Percentiles rank a stretch among this genome's conserved stretches.
These are phyloP conservation scores for Drechslerella dactyloides DNA, from an alignment of 2,329 filamentous ascomycete genomes.

Conservation along the genomic window DNA sequence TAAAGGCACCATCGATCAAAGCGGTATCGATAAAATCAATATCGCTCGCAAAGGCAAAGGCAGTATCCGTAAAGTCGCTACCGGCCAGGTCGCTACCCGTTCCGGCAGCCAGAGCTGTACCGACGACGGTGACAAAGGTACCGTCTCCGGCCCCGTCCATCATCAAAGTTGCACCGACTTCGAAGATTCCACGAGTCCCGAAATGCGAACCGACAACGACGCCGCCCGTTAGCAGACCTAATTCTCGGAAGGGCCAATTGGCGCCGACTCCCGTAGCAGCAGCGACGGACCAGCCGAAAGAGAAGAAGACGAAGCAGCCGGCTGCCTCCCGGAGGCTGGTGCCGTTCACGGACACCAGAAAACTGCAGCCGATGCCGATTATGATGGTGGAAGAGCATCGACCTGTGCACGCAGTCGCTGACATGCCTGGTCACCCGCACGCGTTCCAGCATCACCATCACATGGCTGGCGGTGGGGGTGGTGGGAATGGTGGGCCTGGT, in stretches of 20 bases:
- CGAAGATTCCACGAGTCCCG: constrained; percentile 6
- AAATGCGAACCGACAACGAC: constrained; percentile 19
- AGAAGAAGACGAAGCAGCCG: constrained; percentile 6
- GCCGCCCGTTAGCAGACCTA: not conserved
- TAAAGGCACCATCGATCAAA: not conserved
- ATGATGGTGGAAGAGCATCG: constrained; percentile 38
- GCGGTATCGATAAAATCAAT: not conserved
- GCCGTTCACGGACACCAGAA: constrained; percentile 38
- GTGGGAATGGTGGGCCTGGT: too few relatives aligned
- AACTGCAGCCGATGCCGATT: constrained; percentile 29
- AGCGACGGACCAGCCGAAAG: not conserved
- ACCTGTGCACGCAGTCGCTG: constrained; percentile 11
- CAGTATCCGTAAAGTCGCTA: not conserved
- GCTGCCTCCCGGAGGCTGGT: constrained; percentile 27
- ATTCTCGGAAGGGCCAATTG: constrained; percentile 9
- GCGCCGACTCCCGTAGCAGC: constrained; percentile 7
- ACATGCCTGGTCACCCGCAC: constrained; percentile 12
- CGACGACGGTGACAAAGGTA: too few relatives aligned
- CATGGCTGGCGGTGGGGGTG: not conserved
- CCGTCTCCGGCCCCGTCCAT: too few relatives aligned
- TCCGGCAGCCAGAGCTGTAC: not conserved
- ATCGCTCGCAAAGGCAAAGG: not conserved
- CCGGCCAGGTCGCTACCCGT: constrained; percentile 6
- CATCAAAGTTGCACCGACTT: not conserved
- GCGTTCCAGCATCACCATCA: constrained; percentile 21